Evolutionary conservation across 31 red algal species (phyloP).

Genomic region (Odonthalia washingtoniensis): DNA sequence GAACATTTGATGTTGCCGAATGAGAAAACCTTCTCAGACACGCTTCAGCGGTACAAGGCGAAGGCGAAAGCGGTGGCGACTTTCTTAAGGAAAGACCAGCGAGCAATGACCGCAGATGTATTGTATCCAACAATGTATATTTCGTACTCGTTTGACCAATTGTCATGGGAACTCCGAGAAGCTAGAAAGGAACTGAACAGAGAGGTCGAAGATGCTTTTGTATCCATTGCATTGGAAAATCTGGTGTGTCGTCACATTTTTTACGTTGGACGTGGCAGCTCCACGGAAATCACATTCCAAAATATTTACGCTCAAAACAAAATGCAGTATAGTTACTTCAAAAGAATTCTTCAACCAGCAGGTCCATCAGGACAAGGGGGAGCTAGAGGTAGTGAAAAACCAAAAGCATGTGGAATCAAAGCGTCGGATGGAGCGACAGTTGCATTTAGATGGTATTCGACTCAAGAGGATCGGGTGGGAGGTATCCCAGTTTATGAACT

Average conservation of each 20-base stretch:
- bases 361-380: not conserved
- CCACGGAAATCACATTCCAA: constrained; percentile 84
- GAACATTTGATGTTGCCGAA: constrained; percentile 44
- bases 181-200: constrained; percentile 47
- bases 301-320: constrained; percentile 81
- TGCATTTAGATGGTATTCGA: constrained; percentile 86
- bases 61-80: constrained; percentile 78
- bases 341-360: constrained; percentile 66
- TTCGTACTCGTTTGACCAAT: constrained; percentile 86
- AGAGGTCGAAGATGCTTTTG: constrained; percentile 65
- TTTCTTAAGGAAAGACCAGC: constrained; percentile 75
- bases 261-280: constrained; percentile 73
- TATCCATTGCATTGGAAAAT: constrained; percentile 64
- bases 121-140: constrained; percentile 84
- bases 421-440: constrained; percentile 83
- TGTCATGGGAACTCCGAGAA: constrained; percentile 80
- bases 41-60: constrained; percentile 66
- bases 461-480: constrained; percentile 76
- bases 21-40: constrained; percentile 54
- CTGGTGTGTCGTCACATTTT: constrained; percentile 80
- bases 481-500: constrained; percentile 87
- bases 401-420: constrained; percentile 61
- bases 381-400: constrained; percentile 1
- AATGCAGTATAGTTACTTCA: constrained; percentile 69
- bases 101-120: constrained; percentile 59